These are phyloP conservation scores for Stromatinia cepivora DNA, from an alignment of 2,329 filamentous ascomycete species.

Conservation along the genomic window DNA sequence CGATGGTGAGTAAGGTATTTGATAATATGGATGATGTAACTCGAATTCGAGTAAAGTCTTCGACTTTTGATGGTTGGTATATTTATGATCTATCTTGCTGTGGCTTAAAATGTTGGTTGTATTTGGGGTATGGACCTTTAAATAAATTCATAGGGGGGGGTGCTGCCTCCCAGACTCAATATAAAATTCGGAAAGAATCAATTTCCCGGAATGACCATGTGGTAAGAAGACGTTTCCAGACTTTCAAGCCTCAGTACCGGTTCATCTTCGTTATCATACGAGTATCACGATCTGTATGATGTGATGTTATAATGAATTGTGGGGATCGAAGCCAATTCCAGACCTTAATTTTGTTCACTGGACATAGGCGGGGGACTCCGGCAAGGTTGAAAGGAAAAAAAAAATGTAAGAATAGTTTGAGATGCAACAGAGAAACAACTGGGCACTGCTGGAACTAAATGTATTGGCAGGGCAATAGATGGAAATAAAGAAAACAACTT, in stretches of 20 bases:
- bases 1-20: constrained; percentile 8
- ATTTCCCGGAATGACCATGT: constrained; percentile 9
- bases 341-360: constrained; percentile 10
- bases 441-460: constrained; percentile 6
- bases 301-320: constrained; percentile 24
- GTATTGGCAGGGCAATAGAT: constrained; percentile 11
- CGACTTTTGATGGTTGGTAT: constrained; percentile 13
- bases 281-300: constrained; percentile 25
- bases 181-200: constrained; percentile 4
- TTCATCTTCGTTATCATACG: constrained; percentile 26
- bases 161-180: neutral
- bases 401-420: constrained; percentile 2
- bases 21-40: constrained; percentile 7
- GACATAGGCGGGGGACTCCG: constrained; percentile 22
- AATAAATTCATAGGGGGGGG: constrained; percentile 9
- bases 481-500: neutral
- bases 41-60: neutral
- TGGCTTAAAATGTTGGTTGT: constrained; percentile 17
- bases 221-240: constrained; percentile 12
- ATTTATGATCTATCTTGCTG: constrained; percentile 19
- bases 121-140: constrained; percentile 20
- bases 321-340: constrained; percentile 17
- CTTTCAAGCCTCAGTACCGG: constrained; percentile 23
- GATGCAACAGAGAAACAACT: constrained; percentile 10
- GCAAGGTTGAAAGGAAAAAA: neutral